Conservation (phyloP, 352 stramenopile genomes). For the Halophytophthora polymorphica region DNA sequence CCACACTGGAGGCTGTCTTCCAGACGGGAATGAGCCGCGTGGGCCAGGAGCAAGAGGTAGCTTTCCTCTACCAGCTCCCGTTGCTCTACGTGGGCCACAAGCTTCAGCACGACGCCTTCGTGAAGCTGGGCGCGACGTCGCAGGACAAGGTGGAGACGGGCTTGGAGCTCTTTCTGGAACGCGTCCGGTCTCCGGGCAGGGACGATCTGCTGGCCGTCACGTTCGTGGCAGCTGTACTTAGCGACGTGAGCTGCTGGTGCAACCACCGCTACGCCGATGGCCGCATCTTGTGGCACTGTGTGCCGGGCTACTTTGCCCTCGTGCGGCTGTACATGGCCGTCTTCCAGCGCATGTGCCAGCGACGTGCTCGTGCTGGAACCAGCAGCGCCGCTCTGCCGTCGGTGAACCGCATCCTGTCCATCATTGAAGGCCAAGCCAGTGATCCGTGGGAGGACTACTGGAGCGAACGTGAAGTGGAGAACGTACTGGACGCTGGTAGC, state of each 20-base stretch:
- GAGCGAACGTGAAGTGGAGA: constrained; percentile 53
- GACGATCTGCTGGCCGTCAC: constrained; percentile 63
- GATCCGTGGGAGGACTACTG: constrained; percentile 82
- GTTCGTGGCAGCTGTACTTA: constrained; percentile 72
- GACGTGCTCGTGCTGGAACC: constrained; percentile 36
- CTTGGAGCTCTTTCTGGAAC: constrained; percentile 53
- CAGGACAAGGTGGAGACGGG: constrained; percentile 49
- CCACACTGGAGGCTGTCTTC: constrained; percentile 44
- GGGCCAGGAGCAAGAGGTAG: constrained; percentile 42
- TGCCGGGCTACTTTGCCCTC: constrained; percentile 75
- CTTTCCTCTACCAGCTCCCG: constrained; percentile 54
- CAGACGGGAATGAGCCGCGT: constrained; percentile 38
- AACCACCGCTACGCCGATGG: constrained; percentile 34
- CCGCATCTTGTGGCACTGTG: constrained; percentile 66
- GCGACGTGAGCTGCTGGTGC: constrained; percentile 61
- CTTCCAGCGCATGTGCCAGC: constrained; percentile 79
- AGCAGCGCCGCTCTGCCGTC: constrained; percentile 30
- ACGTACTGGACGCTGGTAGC: constrained; percentile 44
- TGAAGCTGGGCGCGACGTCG: constrained; percentile 25
- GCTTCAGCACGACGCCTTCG: constrained; percentile 40
- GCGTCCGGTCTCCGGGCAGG: constrained; percentile 44
- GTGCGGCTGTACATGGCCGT: constrained; percentile 62
- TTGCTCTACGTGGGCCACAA: constrained; percentile 54
- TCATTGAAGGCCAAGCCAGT: constrained; percentile 41
- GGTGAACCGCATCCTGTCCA: constrained; percentile 59